Base-by-base conservation (phyloP, 352 stramenopile genomes). In the Pythium grandisporangium region DNA sequence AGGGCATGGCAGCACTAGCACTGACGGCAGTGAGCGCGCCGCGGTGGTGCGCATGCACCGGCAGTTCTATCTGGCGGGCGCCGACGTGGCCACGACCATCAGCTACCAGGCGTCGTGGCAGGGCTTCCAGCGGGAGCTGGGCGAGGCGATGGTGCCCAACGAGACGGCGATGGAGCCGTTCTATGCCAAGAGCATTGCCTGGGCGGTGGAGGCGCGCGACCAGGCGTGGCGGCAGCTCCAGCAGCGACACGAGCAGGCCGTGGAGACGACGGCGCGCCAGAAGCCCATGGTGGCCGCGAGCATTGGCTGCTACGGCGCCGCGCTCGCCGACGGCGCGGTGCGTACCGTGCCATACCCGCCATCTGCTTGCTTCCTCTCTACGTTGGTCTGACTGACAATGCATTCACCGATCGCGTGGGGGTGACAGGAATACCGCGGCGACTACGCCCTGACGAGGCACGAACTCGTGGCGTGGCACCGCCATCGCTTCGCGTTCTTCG, bases 21-120 rank as follows among this genome's bases (percentile, higher is more conserved):
- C n/a, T n/a, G 79, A 80, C 54, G 48, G 44, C 24, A 44, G 63
- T 22, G 48, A 84, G 17, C 63, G 82, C 27, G 45, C 70, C 10
- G 77, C 79, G 20, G 61, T 95, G 40, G 61, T 73, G 14, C 57
- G 61, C 10, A 76, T 73, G 13, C 84, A 95, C 61, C 68, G 61
- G 23, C 65, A 51, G 22, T 95, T 92, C 56, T 92, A 66, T 51
- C 51, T 84, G 19, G 63, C 74, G 1, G 84, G 84, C 8, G 75
- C 84, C 2, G 75, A 95, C 36, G 66, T 93, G 5, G 71, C 66
- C 30, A 94, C 74, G 13, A 93, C 79, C 24, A 63, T 67, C 30
- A 94, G 75, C 45, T 95, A 95, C 53, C 84, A 95, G 51, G 77
- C 78, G 30, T 92, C 77, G 6, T 78, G 79, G 8, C 72, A 90